Evolutionary conservation across 371 early-diverging fungal species (phyloP), one percentile per base, ranked within the genome.

Genomic region (Circinella minor): DNA sequence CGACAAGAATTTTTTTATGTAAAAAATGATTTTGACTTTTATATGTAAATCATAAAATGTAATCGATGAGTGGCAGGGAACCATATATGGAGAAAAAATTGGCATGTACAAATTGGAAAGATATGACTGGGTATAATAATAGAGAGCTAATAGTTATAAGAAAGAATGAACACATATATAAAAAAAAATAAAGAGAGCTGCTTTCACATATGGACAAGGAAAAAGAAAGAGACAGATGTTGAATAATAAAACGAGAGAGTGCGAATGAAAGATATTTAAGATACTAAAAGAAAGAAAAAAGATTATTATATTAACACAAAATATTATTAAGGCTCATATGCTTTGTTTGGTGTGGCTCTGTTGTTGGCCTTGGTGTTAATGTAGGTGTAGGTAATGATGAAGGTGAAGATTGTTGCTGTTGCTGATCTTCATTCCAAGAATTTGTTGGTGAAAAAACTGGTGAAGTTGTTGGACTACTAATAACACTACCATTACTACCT

Each of bases 271-370:
- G 47, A 47, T 11, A 47, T 15, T 15, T 51, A 11, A 43, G 43
- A 43, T 51, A n/a, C 8, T 27, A 59, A 60, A n/a, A 47, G 5
- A 46, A 67, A 49, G 36, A n/a, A 57, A 20, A 17, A 61, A 13
- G 9, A 20, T 1, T 9, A 36, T 38, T 34, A 38, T 27, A 27
- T 67, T 55, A 71, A 57, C 71, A 71, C 43, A 71, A 47, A 34
- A 71, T 43, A 36, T 71, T 71, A 36, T 71, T 67, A 13, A 71
- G 39, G 54, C 71, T 71, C 71, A 71, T 71, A 63, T 71, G 71
- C 34, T 63, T 66, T 11, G 51, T 63, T 47, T 49, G 59, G 54
- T 69, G 61, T 54, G 59, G 46, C 15, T 60, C 62, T 46, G 62
- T 62, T 36, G 55, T 43, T n/a, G 49, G 63, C n/a, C 61, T 14